phyloP scores from a whole-genome alignment of 2,329 filamentous ascomycete genomes.

The Colletotrichum euphorbiae region DNA sequence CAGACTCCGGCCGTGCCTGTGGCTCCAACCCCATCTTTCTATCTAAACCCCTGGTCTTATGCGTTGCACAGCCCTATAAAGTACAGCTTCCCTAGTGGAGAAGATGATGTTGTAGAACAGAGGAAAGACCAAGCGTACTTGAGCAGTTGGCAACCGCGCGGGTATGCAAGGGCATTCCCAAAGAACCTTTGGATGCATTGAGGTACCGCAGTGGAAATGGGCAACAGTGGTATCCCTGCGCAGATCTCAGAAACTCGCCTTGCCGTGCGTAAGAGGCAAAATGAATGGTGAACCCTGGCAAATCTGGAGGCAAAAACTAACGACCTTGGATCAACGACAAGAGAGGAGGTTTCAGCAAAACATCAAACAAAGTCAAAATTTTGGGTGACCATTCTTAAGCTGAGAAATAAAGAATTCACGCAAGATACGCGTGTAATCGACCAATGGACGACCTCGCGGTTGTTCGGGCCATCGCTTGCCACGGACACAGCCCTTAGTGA shows the following conservation, averaged over 20 bases:
- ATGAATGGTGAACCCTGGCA: background rate
- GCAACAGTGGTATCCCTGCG: background rate
- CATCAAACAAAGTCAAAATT: too few relatives aligned
- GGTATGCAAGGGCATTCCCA: slow-evolving; percentile 9
- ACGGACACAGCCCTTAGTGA: too few relatives aligned
- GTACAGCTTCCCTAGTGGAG: too few relatives aligned
- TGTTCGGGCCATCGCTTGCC: too few relatives aligned
- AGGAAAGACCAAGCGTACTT: background rate
- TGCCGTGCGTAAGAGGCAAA: slow-evolving; percentile 1
- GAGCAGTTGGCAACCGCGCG: slow-evolving; percentile 14
- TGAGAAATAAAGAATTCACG: too few relatives aligned
- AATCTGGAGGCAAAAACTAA: too few relatives aligned
- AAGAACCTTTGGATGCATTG: slow-evolving; percentile 13
- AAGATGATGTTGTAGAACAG: too few relatives aligned
- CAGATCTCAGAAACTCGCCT: background rate
- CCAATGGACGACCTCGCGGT: too few relatives aligned
- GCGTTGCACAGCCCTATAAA: background rate
- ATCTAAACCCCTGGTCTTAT: too few relatives aligned
- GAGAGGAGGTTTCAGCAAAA: too few relatives aligned
- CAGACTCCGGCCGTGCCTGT: background rate
- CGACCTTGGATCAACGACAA: background rate
- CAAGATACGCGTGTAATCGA: too few relatives aligned
- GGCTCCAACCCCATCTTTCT: background rate
- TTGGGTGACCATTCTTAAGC: too few relatives aligned
- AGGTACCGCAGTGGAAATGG: background rate